Evolutionary conservation across 2,329 filamentous ascomycete species (phyloP), one percentile per base, ranked within the genome.

Genomic region (Thielaviopsis ethacetica): DNA sequence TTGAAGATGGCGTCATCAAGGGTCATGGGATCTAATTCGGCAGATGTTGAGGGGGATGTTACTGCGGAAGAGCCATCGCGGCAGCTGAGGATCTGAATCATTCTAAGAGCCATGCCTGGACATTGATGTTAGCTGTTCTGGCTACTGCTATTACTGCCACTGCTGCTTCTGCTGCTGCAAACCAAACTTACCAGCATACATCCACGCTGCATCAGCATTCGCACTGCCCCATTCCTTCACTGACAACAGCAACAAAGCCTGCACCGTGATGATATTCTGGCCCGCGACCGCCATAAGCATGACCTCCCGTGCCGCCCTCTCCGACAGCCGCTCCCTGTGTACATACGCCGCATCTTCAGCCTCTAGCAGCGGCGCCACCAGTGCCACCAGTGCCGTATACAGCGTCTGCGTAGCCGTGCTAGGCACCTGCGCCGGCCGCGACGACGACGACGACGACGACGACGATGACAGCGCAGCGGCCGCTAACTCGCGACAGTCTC

Each of bases 31-130:
- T 19, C 44, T 13, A 7, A 2, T 49, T 49, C 44, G 2, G 27
- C 26, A 2, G 26, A 5, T 34, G 6, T 5, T 3, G 51, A 17
- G 34, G 34, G 15, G 22, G 41, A 24, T 26, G 44, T 22, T 10
- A 26, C n/a, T 53, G 17, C 10, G 9, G 44, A 49, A 10, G 44
- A 49, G 21, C 4, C n/a, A 19, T 49, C 44, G 5, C 44, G 38
- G 24, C 12, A 44, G 38, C 19, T 49, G n/a, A 58, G 44, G 5
- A 30, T 12, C 51, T 58, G 57, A 6, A 58, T 26, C 57, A 58
- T 58, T 24, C 53, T n/a, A 38, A 55, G 51, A 1, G 53, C 58
- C 41, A 59, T 59, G n/a, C 57, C 57, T 58, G 19, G 6, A 6
- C 30, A 26, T 15, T 21, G 2, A 34, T 22, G 34, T 58, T 27